Conservation (phyloP, 805 yeast species). For the Barnettozyma sp. region DNA sequence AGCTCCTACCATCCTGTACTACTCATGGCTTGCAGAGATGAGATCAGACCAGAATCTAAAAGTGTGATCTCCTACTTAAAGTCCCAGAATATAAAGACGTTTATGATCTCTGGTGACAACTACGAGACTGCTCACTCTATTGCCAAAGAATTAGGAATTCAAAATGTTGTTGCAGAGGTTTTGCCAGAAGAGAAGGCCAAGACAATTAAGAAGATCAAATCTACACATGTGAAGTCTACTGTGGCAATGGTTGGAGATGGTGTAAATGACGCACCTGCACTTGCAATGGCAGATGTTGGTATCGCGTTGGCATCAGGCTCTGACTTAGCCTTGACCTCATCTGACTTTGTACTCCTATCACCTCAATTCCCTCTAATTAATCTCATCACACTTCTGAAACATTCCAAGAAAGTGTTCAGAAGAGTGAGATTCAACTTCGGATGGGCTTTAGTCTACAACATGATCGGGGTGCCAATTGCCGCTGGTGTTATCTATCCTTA, state of each 20-base stretch:
- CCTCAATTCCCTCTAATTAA: slow-evolving; percentile 44
- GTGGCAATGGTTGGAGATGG: slow-evolving; percentile 82
- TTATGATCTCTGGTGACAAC: slow-evolving; percentile 79
- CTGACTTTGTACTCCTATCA: slow-evolving; percentile 62
- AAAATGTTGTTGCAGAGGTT: slow-evolving; percentile 59
- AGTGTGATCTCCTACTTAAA: slow-evolving; percentile 39
- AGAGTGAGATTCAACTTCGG: slow-evolving; percentile 52
- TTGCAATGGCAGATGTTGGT: slow-evolving; percentile 70
- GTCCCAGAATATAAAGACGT: slow-evolving; percentile 42
- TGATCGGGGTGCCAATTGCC: slow-evolving; percentile 54
- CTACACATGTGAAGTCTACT: slow-evolving; percentile 27
- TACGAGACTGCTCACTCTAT: slow-evolving; percentile 59
- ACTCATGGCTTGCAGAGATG: slow-evolving; percentile 55
- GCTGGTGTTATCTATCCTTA: slow-evolving; percentile 62
- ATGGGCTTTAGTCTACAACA: slow-evolving; percentile 53
- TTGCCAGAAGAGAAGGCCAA: slow-evolving; percentile 68
- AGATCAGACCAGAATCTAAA: slow-evolving; percentile 49
- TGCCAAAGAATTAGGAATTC: slow-evolving; percentile 56
- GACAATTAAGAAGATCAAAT: slow-evolving; percentile 49
- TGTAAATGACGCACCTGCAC: slow-evolving; percentile 76
- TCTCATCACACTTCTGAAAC: slow-evolving; percentile 46
- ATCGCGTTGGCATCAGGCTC: slow-evolving; percentile 72
- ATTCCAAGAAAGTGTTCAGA: slow-evolving; percentile 42
- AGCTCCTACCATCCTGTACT: slow-evolving; percentile 34
- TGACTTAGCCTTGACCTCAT: slow-evolving; percentile 66